Evolutionary conservation across 2,329 filamentous ascomycete genomes (phyloP), one percentile per base, ranked within the genome.

Genomic region (Alternaria infectoria): DNA sequence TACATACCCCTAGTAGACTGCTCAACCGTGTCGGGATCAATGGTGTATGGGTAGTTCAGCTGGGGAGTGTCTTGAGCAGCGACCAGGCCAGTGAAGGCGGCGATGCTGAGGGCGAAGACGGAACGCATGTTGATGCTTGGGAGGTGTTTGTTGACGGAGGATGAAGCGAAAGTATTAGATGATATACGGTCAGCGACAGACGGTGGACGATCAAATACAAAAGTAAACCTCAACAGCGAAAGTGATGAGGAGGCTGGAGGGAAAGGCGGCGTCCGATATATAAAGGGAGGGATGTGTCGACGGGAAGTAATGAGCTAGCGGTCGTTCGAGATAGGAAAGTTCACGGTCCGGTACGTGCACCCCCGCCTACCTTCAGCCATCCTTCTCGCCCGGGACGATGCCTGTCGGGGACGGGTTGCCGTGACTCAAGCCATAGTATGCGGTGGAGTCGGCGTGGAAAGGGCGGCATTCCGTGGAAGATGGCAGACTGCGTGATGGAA

Each of bases 11-110:
- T 84, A 51, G 78, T 80, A 50, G 80, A 68, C 36, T 87, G 69
- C 4, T 85, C 74, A 3, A 94, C 90, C 30, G 80, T 85, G 15
- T 82, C 70, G 5, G 91, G 91, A 55, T 91, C 84, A 75, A 94
- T 89, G 66, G 84, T 85, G 74, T 80, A 80, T 5, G 72, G 74
- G 60, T 76, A 75, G 71, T 72, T 64, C 36, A 56, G 52, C 68
- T 74, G 71, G n/a, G 62, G 15, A n/a, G 66, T 55, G 23, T 63
- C 55, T 68, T 86, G 85, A 68, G 87, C 86, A 62, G 83, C 77
- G 28, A 84, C 80, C 68, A 86, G 77, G 65, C 90, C 79, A 65
- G 85, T 82, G 44, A 85, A 76, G 73, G 86, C 87, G 57, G 81
- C 70, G 45, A 80, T 52, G 70, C 86, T 77, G 67, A 88, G 85